Conservation (phyloP, 2,329 filamentous ascomycete genomes). For the Curvularia sp. region DNA sequence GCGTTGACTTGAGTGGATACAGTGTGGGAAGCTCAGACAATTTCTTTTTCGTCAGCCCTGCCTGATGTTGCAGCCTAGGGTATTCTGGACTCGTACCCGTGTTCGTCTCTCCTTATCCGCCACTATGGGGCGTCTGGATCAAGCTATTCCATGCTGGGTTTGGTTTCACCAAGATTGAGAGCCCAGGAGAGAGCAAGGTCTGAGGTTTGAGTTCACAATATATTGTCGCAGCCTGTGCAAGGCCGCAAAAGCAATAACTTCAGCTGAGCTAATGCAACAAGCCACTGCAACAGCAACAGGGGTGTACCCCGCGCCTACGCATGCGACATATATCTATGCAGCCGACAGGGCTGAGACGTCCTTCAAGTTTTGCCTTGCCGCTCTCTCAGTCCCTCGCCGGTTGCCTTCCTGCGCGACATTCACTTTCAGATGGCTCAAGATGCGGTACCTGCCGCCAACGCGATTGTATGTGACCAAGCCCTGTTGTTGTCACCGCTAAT, state of each 20-base stretch:
- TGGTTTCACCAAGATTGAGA: constrained; percentile 3
- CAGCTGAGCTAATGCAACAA: too few species aligned
- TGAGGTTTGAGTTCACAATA: background rate
- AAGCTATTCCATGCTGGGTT: constrained; percentile 6
- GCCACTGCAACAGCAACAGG: too few species aligned
- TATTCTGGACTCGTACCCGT: background rate
- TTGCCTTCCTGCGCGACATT: constrained; percentile 3
- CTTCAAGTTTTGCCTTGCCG: constrained; percentile 1
- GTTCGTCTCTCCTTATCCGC: background rate
- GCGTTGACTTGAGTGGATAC: constrained; percentile 8
- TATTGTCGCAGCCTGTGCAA: too few species aligned
- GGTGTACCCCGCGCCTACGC: too few species aligned
- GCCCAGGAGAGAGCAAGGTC: constrained; percentile 1
- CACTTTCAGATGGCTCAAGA: constrained; percentile 7
- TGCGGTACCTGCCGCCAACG: background rate
- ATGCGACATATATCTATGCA: constrained; percentile 3
- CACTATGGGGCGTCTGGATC: background rate
- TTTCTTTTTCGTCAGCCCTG: background rate
- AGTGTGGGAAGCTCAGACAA: constrained; percentile 1
- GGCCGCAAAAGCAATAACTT: too few species aligned
- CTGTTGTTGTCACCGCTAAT: constrained; percentile 3
- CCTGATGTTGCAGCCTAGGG: background rate
- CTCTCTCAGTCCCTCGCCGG: background rate
- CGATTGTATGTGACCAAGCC: constrained; percentile 2
- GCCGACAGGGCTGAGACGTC: background rate